These are phyloP conservation scores for Echria macrotheca DNA, from an alignment of 495 filamentous ascomycete genomes.

Conservation along the genomic window DNA sequence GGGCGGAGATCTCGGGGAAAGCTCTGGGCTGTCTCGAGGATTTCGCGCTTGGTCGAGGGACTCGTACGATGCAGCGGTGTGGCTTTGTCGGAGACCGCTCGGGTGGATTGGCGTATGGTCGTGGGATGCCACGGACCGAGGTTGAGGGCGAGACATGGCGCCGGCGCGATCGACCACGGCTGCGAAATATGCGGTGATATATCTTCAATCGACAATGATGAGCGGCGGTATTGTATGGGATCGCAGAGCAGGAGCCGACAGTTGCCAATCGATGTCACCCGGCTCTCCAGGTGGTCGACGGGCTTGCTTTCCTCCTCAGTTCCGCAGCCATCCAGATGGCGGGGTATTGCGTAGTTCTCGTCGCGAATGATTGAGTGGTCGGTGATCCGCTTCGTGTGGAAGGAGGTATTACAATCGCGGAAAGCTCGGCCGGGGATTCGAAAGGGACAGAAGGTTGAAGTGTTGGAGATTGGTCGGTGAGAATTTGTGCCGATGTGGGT, in stretches of 20 bases:
- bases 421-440: too few relatives aligned
- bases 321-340: neutral
- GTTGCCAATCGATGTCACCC: neutral
- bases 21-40: conserved; percentile 4
- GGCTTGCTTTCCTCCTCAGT: neutral
- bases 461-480: neutral
- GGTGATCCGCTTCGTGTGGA: too few relatives aligned
- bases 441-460: too few relatives aligned
- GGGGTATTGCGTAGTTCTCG: too few relatives aligned
- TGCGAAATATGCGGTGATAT: too few relatives aligned
- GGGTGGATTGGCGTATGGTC: conserved; percentile 36
- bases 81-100: conserved; percentile 41
- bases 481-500: neutral
- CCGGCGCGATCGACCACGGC: too few relatives aligned
- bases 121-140: conserved; percentile 11
- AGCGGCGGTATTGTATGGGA: too few relatives aligned
- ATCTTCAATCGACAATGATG: too few relatives aligned
- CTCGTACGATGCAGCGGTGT: conserved; percentile 31
- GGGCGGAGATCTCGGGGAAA: conserved; percentile 18
- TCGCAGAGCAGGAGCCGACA: too few relatives aligned
- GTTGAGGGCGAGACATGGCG: conserved; percentile 12
- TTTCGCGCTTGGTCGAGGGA: conserved; percentile 16
- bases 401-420: too few relatives aligned
- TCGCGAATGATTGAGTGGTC: too few relatives aligned
- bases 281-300: neutral